Evolutionary conservation across 2,329 filamentous ascomycete species (phyloP), one percentile per base, ranked within the genome.

Genomic region (Aspergillus phoenicis): DNA sequence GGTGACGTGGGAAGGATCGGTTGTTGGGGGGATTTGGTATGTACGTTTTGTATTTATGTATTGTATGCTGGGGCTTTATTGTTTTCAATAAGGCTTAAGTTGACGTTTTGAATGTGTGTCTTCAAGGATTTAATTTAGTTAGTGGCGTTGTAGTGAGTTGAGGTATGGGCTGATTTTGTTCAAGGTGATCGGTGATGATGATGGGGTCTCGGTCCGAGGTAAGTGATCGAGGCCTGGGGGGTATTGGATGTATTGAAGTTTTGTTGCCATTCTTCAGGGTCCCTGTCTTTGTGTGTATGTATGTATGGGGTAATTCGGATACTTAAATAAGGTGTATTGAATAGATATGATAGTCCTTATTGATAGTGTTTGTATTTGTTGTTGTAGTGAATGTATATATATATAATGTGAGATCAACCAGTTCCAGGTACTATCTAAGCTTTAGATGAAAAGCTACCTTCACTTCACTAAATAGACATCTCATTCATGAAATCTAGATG

Each of bases 1-100:
- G 58, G 63, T 63, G 63, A 64, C 52, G 45, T 7, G 26, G 10
- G 28, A 30, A 8, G 2, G 8, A 30, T 30, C 28, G 28, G 28
- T 30, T 30, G 28, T 30, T 47, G 60, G 51, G 52, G 51, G 52
- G 54, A 43, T 48, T 30, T 7, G 5, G 43, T 15, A 38, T 10
- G 49, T 6, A 26, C 8, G 22, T 22, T 26, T 47, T 15, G n/a
- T 45, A 2, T 45, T 4, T 22, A 22, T 45, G 17, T 17, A 11
- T 45, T 45, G 20, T 22, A 5, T 22, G 8, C 3, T 22, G 8
- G 11, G 10, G 33, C 7, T 30, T 41, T 20, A 10, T 20, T 22
- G 17, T 5, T 20, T 20, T 4, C 2, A 22, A 20, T 30, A 22
- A 5, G 20, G 2, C 2, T 20, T 20, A 2, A 2, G 20, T 20